A percentile compares a stretch with the other conserved stretches of the same genome.
phyloP scores from a whole-genome alignment of 225 moss, liverwort and hornwort genomes.

The Physcomitrellopsis africana region DNA sequence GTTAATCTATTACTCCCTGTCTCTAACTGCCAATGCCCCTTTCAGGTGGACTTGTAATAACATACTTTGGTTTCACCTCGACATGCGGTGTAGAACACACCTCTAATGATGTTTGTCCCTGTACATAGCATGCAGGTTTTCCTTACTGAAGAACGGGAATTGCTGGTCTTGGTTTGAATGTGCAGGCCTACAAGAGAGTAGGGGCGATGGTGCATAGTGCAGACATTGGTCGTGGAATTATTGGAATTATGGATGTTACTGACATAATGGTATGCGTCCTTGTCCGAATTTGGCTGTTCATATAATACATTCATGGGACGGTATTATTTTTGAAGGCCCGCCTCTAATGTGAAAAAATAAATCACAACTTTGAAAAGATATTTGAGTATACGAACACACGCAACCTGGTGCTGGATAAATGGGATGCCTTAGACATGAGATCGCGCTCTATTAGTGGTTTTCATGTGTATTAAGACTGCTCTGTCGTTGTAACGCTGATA shows the following conservation, averaged over 20 bases:
- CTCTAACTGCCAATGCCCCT: background rate
- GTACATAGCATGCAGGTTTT: background rate
- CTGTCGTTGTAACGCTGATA: background rate
- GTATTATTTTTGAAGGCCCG: background rate
- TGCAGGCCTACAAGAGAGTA: conserved; percentile 83
- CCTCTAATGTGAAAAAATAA: background rate
- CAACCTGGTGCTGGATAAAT: background rate
- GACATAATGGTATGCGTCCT: conserved; percentile 64
- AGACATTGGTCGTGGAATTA: conserved; percentile 77
- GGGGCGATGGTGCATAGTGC: conserved; percentile 88
- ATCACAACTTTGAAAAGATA: background rate
- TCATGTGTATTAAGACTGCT: background rate
- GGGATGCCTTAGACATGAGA: background rate
- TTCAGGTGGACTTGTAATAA: background rate
- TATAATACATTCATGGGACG: background rate
- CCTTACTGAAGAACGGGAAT: conserved; percentile 14
- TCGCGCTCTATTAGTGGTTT: conserved; percentile 1
- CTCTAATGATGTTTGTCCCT: background rate
- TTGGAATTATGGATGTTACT: conserved; percentile 91
- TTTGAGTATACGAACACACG: background rate
- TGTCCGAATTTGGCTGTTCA: background rate
- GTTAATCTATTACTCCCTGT: conserved; percentile 30
- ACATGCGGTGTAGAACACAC: background rate
- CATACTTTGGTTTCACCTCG: background rate
- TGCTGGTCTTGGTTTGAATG: conserved; percentile 16